phyloP scores from a whole-genome alignment of 257 asterid species.

The Nicotiana sylvestris region DNA sequence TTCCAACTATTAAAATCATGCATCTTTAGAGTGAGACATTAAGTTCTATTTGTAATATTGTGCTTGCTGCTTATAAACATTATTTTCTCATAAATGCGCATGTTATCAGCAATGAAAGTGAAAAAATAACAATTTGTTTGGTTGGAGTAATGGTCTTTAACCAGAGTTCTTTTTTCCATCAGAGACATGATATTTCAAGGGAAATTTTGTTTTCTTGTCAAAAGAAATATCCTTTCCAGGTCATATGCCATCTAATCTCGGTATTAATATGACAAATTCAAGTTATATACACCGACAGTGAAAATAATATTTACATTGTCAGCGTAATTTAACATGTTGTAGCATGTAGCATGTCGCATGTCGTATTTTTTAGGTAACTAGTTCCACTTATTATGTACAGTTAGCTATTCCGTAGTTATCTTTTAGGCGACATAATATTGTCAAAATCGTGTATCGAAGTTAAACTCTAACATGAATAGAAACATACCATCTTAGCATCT shows the following conservation, averaged over 20 bases:
- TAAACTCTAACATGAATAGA: background rate
- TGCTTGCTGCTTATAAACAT: background rate
- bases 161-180: too few species aligned
- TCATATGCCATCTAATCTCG: background rate
- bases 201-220: too few species aligned
- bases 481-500: conserved; percentile 1
- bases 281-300: background rate
- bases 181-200: too few species aligned
- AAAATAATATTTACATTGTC: background rate
- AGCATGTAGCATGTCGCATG: background rate
- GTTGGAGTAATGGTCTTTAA: too few species aligned
- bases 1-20: background rate
- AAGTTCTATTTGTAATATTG: background rate
- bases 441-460: background rate
- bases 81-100: background rate
- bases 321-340: background rate
- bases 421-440: background rate
- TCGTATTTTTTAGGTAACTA: background rate
- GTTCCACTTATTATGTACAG: background rate
- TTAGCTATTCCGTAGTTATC: background rate
- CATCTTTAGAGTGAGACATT: background rate
- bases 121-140: too few species aligned
- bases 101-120: too few species aligned
- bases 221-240: too few species aligned
- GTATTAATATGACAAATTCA: background rate